Percentiles rank a stretch among this genome's conserved stretches.
Conservation (phyloP, 2,329 filamentous ascomycete genomes). For the Fusarium subglutinans region DNA sequence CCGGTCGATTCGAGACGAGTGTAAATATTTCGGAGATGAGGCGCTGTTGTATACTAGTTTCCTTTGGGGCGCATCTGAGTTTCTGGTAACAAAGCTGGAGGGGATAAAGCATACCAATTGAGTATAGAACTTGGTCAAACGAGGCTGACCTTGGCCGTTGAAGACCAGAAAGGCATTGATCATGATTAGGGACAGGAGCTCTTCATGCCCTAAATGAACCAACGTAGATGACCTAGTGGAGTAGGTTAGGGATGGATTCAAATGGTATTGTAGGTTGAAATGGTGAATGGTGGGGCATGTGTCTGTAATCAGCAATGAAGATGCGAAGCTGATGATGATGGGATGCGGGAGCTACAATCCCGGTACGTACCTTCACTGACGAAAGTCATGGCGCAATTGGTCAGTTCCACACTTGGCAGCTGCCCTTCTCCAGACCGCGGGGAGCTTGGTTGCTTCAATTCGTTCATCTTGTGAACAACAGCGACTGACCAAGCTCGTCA, state of each 20-base stretch:
- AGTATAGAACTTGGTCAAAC: conserved; percentile 98
- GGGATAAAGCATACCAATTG: conserved; percentile 72
- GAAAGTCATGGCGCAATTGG: conserved; percentile 21
- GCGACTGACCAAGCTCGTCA: conserved; percentile 10
- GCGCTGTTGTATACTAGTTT: conserved; percentile 95
- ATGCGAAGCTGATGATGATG: conserved; percentile 32
- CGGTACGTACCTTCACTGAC: conserved; percentile 33
- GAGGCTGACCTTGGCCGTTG: conserved; percentile 96
- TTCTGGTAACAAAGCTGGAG: background rate
- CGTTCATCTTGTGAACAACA: conserved; percentile 3
- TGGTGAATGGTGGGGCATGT: conserved; percentile 36
- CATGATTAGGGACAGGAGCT: conserved; percentile 64
- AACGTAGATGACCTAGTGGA: background rate
- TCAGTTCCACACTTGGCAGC: background rate
- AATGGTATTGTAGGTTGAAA: conserved; percentile 4
- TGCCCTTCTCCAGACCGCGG: conserved; percentile 19
- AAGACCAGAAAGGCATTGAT: conserved; percentile 99
- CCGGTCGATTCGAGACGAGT: conserved; percentile 88
- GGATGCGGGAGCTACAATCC: background rate
- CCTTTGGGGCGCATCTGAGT: conserved; percentile 62
- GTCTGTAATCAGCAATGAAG: background rate
- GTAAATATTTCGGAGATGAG: conserved; percentile 97
- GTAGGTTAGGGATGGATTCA: background rate
- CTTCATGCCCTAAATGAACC: conserved; percentile 31
- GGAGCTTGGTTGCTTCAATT: conserved; percentile 25